Conservation (phyloP, 805 yeast species). For the Saccharomycopsis fermentans region DNA sequence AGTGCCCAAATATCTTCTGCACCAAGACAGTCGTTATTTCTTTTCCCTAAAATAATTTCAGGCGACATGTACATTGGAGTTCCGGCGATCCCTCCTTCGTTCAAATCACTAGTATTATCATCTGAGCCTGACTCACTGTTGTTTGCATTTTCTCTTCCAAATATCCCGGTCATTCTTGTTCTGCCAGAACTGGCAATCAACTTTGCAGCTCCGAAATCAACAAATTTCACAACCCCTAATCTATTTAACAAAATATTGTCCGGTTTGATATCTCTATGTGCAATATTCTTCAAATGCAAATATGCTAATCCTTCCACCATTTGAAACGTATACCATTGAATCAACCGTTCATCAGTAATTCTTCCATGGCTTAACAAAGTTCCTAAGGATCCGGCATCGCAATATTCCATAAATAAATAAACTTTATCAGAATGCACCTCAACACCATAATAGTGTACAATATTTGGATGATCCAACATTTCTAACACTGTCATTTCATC, state of each 20-base stretch:
- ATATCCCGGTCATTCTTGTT: not conserved
- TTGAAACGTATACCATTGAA: slow-evolving; percentile 82
- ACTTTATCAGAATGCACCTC: slow-evolving; percentile 95
- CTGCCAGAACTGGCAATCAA: slow-evolving; percentile 31
- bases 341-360: slow-evolving; percentile 88
- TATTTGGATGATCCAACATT: slow-evolving; percentile 90
- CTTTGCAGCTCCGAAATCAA: slow-evolving; percentile 96
- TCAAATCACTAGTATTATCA: not conserved
- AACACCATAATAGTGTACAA: slow-evolving; percentile 93
- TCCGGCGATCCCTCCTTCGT: slow-evolving; percentile 55
- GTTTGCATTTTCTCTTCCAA: not conserved
- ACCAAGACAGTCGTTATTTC: slow-evolving; percentile 30
- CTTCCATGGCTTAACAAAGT: slow-evolving; percentile 81
- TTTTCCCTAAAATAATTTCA: slow-evolving; percentile 78
- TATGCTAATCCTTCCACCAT: slow-evolving; percentile 93
- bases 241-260: slow-evolving; percentile 43
- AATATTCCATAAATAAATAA: slow-evolving; percentile 93
- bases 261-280: slow-evolving; percentile 96
- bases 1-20: slow-evolving; percentile 85
- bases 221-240: slow-evolving; percentile 48
- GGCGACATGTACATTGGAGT: slow-evolving; percentile 99
- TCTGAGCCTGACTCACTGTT: not conserved
- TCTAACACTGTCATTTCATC: slow-evolving; percentile 96
- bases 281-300: slow-evolving; percentile 86
- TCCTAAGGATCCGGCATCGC: slow-evolving; percentile 92